Evolutionary conservation across 2,329 filamentous ascomycete genomes (phyloP).

Genomic region (Pseudogymnoascus sp.): DNA sequence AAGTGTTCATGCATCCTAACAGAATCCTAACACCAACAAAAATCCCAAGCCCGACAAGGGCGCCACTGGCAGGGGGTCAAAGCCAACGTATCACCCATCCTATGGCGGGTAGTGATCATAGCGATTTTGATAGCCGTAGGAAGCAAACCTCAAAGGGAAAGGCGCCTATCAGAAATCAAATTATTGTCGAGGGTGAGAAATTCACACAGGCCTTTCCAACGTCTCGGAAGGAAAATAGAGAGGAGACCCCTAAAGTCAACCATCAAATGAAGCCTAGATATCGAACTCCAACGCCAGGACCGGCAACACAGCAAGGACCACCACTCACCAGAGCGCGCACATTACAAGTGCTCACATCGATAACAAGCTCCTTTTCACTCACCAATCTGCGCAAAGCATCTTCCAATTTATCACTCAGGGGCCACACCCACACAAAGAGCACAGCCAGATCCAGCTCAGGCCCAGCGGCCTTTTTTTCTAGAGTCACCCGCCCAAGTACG

Average conservation of each 20-base stretch:
- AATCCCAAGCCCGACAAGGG: neutral
- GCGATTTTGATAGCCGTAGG: neutral
- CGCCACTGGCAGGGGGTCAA: neutral
- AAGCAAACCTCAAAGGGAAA: constrained; percentile 8
- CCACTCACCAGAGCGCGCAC: neutral
- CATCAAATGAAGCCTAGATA: neutral
- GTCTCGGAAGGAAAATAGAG: neutral
- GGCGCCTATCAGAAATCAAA: neutral
- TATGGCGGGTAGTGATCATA: neutral
- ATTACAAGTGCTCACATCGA: neutral
- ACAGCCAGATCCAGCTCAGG: constrained; percentile 9
- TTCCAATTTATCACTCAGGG: constrained; percentile 7
- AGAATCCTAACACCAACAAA: neutral
- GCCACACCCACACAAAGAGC: neutral
- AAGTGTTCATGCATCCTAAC: constrained; percentile 1
- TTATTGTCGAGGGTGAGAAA: neutral
- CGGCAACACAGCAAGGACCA: neutral
- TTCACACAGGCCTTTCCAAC: neutral
- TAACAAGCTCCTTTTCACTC: neutral
- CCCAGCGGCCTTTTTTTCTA: constrained; percentile 2
- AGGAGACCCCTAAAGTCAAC: neutral
- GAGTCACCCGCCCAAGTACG: constrained; percentile 11
- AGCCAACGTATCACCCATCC: neutral
- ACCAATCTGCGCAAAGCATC: constrained; percentile 14
- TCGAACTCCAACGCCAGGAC: neutral